Conservation (phyloP, 768 basidiomycete species). For the Lanmaoa rubissima region DNA sequence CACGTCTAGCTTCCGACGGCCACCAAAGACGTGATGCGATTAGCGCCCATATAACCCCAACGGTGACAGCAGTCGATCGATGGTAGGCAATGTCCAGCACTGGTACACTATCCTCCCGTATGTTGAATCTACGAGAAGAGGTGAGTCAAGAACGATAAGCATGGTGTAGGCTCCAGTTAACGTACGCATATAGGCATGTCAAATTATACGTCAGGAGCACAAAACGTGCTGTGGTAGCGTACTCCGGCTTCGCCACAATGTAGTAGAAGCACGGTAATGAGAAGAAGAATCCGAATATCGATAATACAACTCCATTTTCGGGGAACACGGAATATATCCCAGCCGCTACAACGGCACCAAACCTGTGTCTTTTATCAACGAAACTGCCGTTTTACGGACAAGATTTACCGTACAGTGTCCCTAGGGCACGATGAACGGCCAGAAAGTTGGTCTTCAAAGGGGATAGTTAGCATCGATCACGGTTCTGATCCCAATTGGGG, state of each 20-base stretch:
- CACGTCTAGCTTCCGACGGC: constrained; percentile 91
- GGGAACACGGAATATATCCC: constrained; percentile 72
- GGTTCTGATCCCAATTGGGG: background rate
- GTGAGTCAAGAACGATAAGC: background rate
- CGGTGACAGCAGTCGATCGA: constrained; percentile 77
- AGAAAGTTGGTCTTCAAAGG: constrained; percentile 75
- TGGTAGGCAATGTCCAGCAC: constrained; percentile 71
- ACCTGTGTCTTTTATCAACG: constrained; percentile 38
- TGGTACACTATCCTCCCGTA: constrained; percentile 59
- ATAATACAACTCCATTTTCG: constrained; percentile 68
- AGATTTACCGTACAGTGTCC: constrained; percentile 65
- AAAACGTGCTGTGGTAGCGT: constrained; percentile 74
- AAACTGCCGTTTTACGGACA: background rate
- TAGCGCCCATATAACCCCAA: constrained; percentile 87
- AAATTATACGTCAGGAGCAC: constrained; percentile 87
- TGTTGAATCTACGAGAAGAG: constrained; percentile 62
- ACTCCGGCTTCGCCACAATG: constrained; percentile 75
- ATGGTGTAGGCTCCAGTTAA: background rate
- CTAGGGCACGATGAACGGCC: constrained; percentile 77
- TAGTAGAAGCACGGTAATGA: constrained; percentile 94
- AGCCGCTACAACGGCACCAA: constrained; percentile 78
- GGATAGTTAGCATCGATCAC: constrained; percentile 12
- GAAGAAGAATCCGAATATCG: constrained; percentile 84
- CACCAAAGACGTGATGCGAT: constrained; percentile 91
- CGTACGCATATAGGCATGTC: constrained; percentile 70